Percentiles rank a stretch among this genome's conserved stretches.
Evolutionary conservation across 1,284 basidiomycete species (phyloP).

Genomic region (Termitomyces sp.): DNA sequence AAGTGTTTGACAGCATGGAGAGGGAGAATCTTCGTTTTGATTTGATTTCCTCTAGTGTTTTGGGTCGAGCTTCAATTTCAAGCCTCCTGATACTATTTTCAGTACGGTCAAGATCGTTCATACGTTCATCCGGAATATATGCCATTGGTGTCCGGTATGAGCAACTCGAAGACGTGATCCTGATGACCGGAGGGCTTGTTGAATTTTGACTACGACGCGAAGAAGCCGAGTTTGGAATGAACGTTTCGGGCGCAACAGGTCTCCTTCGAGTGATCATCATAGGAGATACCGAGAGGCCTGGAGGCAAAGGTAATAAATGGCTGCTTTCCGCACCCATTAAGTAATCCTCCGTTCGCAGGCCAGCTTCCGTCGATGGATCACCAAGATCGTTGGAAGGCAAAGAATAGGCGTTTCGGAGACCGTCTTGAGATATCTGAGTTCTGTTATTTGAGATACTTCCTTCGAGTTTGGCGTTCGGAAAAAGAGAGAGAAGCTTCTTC

Average conservation of each 20-base stretch:
- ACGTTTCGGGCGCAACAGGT: conserved; percentile 15
- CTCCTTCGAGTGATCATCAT: conserved; percentile 4
- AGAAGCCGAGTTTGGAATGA: conserved; percentile 8
- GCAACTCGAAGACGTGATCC: conserved; percentile 10
- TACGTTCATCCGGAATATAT: neutral
- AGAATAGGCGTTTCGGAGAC: neutral
- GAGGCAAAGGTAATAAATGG: conserved; percentile 9
- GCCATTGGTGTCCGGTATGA: conserved; percentile 1
- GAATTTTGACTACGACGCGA: neutral
- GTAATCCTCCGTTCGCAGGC: neutral
- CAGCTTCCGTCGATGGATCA: neutral
- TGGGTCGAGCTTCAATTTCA: conserved; percentile 26
- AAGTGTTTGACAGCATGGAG: conserved; percentile 15
- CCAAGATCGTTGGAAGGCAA: neutral
- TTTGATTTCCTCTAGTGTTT: conserved; percentile 31
- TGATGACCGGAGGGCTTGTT: conserved; percentile 1
- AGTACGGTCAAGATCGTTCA: neutral
- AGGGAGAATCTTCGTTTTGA: conserved; percentile 31
- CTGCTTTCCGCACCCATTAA: neutral
- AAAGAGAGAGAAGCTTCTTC: conserved; percentile 4
- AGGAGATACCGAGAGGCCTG: conserved; percentile 16
- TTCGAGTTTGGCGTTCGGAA: neutral
- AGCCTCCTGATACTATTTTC: conserved; percentile 3
- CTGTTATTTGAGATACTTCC: neutral
- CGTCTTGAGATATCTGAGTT: neutral